Evolutionary conservation across 2,329 filamentous ascomycete genomes (phyloP), one percentile per base, ranked within the genome.

Genomic region (Aureobasidium uvarum): DNA sequence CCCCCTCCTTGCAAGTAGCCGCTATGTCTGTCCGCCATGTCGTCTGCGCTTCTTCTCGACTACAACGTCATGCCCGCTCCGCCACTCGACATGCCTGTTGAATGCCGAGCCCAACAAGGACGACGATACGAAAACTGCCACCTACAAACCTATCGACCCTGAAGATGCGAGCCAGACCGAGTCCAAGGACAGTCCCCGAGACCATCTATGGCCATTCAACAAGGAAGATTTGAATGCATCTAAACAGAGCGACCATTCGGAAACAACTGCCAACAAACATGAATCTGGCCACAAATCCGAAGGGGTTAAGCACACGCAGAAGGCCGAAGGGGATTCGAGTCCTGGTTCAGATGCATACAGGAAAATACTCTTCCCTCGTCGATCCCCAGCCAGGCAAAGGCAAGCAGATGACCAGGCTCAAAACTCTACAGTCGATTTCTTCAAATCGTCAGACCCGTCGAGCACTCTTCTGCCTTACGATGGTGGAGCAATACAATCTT

Each of bases 61-160:
- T 11, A 48, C 6, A 46, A 25, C 41, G 5, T 48, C 56, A 36
- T 28, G 28, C 28, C 41, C 25, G 6, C 41, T 60, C 56, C 56
- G 58, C 58, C 58, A 62, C 58, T 62, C 58, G 33, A 28, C 58
- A 33, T 45, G 45, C 20, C 31, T 60, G 56, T 28, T 48, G 31
- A 14, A 48, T 39, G 16, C 20, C 10, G 31, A 48, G 25, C 5
- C 41, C 43, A 20, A 62, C 45, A 36, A 48, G 14, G 8, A 33
- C 33, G 38, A 58, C 16, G 11, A 43, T 28, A 20, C 16, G 0
- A 16, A 43, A 18, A 33, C 33, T 25, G 54, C 10, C 5, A 11
- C 48, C 8, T 13, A 11, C 43, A 14, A 62, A 14, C 33, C 58
- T 41, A 7, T 45, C 20, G 23, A n/a, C 10, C 5, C 43, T 2